Percentiles rank a stretch among this genome's conserved stretches.
Evolutionary conservation across 306 rosid genomes (phyloP).

Genomic region (Vigna nakashimae): DNA sequence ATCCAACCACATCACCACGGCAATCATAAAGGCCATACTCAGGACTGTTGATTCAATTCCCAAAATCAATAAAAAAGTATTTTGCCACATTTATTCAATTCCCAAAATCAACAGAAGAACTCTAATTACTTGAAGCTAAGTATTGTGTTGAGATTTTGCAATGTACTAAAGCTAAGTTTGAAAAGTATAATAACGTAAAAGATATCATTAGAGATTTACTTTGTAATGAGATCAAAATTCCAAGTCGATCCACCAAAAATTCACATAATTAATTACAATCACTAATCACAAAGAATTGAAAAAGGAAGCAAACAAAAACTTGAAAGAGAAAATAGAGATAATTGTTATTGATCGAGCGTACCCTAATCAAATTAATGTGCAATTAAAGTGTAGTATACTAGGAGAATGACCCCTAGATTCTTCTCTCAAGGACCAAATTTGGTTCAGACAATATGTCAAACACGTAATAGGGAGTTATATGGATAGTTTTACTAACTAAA

Average conservation of each 20-base stretch:
- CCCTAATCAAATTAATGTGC: too few relatives aligned
- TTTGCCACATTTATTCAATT: neutral
- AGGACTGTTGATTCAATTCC: neutral
- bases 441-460: too few relatives aligned
- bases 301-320: neutral
- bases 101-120: neutral
- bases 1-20: neutral
- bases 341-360: too few relatives aligned
- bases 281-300: neutral
- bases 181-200: conserved; percentile 37
- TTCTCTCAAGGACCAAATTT: too few relatives aligned
- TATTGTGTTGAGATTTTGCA: neutral
- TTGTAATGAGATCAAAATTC: conserved; percentile 39
- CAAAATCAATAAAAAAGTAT: neutral
- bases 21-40: conserved; percentile 27
- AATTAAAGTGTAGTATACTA: too few relatives aligned
- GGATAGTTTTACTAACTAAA: too few relatives aligned
- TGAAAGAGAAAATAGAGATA: too few relatives aligned
- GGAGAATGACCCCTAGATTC: too few relatives aligned
- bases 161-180: too few relatives aligned
- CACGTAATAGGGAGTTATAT: too few relatives aligned
- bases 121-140: neutral
- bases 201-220: conserved; percentile 25
- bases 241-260: conserved; percentile 21
- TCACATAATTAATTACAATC: conserved; percentile 51